Percentiles rank a stretch among this genome's conserved stretches.
These are phyloP conservation scores for Physcomitrellopsis africana DNA, from an alignment of 225 moss, liverwort and hornwort genomes.

Conservation along the genomic window DNA sequence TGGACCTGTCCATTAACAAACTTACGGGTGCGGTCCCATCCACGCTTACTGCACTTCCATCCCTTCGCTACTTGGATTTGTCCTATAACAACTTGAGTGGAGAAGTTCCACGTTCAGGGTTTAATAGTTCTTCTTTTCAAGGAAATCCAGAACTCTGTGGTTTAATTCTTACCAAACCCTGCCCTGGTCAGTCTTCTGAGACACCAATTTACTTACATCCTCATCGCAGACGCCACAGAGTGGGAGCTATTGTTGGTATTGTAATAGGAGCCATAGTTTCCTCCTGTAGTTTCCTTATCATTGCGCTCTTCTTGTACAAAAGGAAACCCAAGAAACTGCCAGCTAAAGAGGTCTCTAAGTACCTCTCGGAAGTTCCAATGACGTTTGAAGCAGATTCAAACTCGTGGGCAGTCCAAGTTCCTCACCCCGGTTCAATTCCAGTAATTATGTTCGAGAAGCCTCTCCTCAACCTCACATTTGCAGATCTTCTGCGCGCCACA, in stretches of 20 bases:
- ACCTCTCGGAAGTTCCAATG: constrained; percentile 59
- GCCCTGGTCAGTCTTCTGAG: constrained; percentile 24
- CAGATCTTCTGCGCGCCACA: constrained; percentile 72
- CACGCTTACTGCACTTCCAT: constrained; percentile 35
- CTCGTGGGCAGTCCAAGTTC: constrained; percentile 68
- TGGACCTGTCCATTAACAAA: constrained; percentile 68
- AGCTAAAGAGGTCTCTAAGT: constrained; percentile 54
- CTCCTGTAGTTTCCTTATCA: constrained; percentile 39
- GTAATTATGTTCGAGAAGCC: constrained; percentile 94
- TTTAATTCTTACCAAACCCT: constrained; percentile 23
- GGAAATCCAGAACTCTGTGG: constrained; percentile 67
- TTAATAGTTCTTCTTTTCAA: constrained; percentile 33
- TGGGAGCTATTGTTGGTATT: constrained; percentile 43
- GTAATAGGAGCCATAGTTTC: constrained; percentile 31
- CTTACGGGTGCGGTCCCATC: constrained; percentile 56
- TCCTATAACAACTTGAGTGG: constrained; percentile 51
- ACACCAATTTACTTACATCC: constrained; percentile 4
- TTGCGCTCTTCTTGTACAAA: constrained; percentile 32
- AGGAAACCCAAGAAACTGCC: constrained; percentile 47
- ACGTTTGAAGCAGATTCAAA: constrained; percentile 71
- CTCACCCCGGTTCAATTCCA: constrained; percentile 55
- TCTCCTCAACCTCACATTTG: constrained; percentile 70
- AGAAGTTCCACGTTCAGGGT: constrained; percentile 46
- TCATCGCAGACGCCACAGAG: constrained; percentile 1
- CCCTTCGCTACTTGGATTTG: constrained; percentile 42